Base-by-base conservation (phyloP, 805 yeast genomes). In the Metschnikowia picachoensis region DNA sequence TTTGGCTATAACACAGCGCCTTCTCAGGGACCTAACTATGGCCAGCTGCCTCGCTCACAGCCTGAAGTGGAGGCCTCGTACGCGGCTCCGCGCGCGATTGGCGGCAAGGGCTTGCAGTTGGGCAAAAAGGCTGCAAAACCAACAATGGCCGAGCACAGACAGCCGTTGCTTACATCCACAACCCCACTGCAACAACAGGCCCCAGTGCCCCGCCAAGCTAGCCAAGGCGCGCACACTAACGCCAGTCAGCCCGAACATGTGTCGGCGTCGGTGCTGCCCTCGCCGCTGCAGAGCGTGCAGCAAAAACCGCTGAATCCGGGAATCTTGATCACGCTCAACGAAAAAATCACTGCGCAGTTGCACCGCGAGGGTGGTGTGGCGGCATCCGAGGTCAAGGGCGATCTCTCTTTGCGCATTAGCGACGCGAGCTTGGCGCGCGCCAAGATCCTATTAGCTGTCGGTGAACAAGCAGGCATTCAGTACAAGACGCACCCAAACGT, bases 401-500 rank as follows among this genome's bases (percentile, higher is more conserved):
- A 87, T 56, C 73, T 92, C 56, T 95, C 89, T 67, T 73, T 94
- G 62, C 83, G 96, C 63, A 82, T 94, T 52, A 90, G 85, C 64
- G 79, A 90, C 59, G 72, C 85, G n/a, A 78, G 75, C 34, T 74
- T 83, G 53, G 82, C 95, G 12, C 78, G 77, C 55, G 78, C 89
- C 45, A 79, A 78, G 61, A 75, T 94, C 48, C 60, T 77, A 50
- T 70, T 91, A 53, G 65, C 71, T 35, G 56, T 49, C 41, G 74
- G 82, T 35, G 72, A 67, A 17, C 76, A 77, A 29, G 65, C 73
- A 33, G 80, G 70, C 52, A 72, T 82, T 38, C 90, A 85, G 61
- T 94, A 79, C 73, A 91, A 91, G 67, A 90, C 98, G 13, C 97
- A 94, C 72, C 99, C 99, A 52, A 91, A 92, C 63, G 95, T 94